These are phyloP conservation scores for Flaveria floridana DNA, from an alignment of 140 eudicot genomes.

Conservation along the genomic window DNA sequence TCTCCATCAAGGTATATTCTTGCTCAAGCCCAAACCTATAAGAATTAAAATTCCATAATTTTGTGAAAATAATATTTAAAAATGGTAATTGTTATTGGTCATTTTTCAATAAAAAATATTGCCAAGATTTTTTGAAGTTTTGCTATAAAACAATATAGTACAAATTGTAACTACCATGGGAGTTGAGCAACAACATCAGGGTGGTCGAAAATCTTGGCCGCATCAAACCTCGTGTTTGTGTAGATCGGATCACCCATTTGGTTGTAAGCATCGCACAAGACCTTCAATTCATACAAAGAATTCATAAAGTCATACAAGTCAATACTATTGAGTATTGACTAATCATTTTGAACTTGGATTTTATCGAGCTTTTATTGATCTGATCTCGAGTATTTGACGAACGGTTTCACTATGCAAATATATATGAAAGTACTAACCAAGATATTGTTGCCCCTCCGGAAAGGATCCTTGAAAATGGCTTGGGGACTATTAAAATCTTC, in stretches of 20 bases:
- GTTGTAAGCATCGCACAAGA: constrained; percentile 43
- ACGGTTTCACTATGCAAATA: no score
- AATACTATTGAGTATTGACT: neutral
- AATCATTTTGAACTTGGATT: neutral
- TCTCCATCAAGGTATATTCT: constrained; percentile 52
- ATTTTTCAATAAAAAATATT: neutral
- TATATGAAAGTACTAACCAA: constrained; percentile 35
- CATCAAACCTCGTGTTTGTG: constrained; percentile 40
- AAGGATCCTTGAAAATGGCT: constrained; percentile 69
- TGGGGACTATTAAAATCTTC: constrained; percentile 48
- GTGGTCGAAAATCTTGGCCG: constrained; percentile 42
- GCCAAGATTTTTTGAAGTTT: neutral
- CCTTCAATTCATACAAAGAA: constrained; percentile 25
- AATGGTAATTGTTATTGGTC: neutral
- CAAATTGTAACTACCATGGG: constrained; percentile 34
- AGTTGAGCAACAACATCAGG: constrained; percentile 40
- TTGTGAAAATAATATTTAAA: neutral
- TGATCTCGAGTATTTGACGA: neutral
- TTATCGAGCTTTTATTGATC: neutral
- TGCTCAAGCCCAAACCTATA: constrained; percentile 55
- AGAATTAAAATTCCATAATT: neutral
- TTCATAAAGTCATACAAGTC: neutral
- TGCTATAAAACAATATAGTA: neutral
- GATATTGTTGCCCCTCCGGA: constrained; percentile 69
- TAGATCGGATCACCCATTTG: constrained; percentile 39